Evolutionary conservation across 108 stramenopile genomes (phyloP).

Genomic region (Bacterosira constricta): DNA sequence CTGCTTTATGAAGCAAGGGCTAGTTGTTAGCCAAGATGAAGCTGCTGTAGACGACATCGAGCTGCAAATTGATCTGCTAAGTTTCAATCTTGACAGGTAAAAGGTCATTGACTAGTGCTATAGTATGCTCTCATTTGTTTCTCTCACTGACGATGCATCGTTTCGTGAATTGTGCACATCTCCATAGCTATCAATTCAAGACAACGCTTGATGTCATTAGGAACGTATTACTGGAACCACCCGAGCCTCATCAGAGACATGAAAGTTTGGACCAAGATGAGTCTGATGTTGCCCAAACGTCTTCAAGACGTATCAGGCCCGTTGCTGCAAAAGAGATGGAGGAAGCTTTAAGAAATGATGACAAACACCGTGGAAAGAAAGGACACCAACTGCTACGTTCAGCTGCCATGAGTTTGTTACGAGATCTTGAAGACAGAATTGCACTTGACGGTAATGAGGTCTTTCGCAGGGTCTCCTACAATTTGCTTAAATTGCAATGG

Average conservation of each 20-base stretch:
- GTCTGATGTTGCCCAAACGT: not conserved
- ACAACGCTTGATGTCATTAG: constrained; percentile 54
- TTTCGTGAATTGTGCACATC: not conserved
- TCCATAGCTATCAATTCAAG: constrained; percentile 44
- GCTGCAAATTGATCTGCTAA: constrained; percentile 44
- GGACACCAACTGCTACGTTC: constrained; percentile 30
- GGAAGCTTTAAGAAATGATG: constrained; percentile 18
- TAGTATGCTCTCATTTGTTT: not conserved
- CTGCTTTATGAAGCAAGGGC: constrained; percentile 38
- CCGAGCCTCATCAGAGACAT: constrained; percentile 32
- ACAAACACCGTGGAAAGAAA: constrained; percentile 31
- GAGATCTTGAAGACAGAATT: constrained; percentile 38
- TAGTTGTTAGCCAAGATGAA: constrained; percentile 28
- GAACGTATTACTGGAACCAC: constrained; percentile 49
- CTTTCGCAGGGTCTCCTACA: constrained; percentile 42
- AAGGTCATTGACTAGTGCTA: not conserved
- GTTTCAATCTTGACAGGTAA: constrained; percentile 41
- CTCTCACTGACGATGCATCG: not conserved
- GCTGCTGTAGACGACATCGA: constrained; percentile 43
- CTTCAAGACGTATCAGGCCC: constrained; percentile 24
- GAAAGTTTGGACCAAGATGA: constrained; percentile 23
- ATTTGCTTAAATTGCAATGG: constrained; percentile 46
- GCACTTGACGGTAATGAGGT: constrained; percentile 22
- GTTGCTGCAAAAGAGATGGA: constrained; percentile 49
- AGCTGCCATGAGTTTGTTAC: constrained; percentile 35